Evolutionary conservation across 148 eudicot genomes (phyloP).

Genomic region (Tetragonia tetragonoides): DNA sequence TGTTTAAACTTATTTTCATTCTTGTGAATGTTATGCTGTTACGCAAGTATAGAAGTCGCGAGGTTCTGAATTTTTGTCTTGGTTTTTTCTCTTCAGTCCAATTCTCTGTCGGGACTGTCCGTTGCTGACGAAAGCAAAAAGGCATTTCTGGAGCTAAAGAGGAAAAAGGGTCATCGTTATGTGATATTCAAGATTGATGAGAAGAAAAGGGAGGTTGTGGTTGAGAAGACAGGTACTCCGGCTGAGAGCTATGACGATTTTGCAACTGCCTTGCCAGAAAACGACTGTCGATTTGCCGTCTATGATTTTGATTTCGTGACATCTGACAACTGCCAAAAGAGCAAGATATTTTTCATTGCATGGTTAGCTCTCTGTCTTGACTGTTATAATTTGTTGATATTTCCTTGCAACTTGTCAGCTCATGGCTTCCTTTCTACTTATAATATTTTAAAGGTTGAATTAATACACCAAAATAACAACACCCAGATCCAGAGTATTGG

Average conservation of each 20-base stretch:
- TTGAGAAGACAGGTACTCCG: constrained; percentile 67
- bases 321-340: constrained; percentile 69
- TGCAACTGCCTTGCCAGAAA: constrained; percentile 47
- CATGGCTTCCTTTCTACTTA: constrained; percentile 1
- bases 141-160: constrained; percentile 55
- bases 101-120: constrained; percentile 55
- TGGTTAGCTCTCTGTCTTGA: constrained; percentile 39
- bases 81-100: constrained; percentile 32
- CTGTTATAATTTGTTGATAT: neutral
- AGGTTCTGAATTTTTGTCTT: neutral
- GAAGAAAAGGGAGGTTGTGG: constrained; percentile 61
- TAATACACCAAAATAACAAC: neutral
- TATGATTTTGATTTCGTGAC: constrained; percentile 76
- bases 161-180: constrained; percentile 63
- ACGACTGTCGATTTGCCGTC: constrained; percentile 71
- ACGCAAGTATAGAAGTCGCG: neutral
- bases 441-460: neutral
- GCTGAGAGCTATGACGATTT: constrained; percentile 62
- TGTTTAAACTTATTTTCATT: neutral
- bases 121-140: constrained; percentile 54
- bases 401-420: neutral
- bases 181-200: constrained; percentile 71
- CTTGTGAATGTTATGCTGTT: neutral
- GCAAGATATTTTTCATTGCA: constrained; percentile 83
- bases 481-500: neutral